Evolutionary conservation across 352 stramenopile genomes (phyloP), one percentile per base, ranked within the genome.

Genomic region (Globisporangium yorkense): DNA sequence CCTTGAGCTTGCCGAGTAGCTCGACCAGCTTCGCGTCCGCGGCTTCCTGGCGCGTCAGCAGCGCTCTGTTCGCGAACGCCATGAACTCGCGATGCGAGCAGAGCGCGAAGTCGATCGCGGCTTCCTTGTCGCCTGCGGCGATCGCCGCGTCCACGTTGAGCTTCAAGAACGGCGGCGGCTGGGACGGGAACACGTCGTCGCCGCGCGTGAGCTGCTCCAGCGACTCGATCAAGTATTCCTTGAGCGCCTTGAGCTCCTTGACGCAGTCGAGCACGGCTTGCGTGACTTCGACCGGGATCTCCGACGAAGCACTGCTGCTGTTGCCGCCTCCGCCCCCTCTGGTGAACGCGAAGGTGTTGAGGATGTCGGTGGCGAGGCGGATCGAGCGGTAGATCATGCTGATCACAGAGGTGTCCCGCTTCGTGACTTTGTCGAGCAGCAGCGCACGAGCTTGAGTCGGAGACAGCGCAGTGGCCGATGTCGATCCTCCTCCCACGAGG

Each of bases 241-340:
- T 88, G 43, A 90, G 62, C 20, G 63, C 63, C 56, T 88, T 88
- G 53, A 90, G 76, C 51, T 90, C 80, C 55, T 87, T 86, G 13
- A 88, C 78, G 39, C 77, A 87, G 41, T 64, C 64, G 20, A 88
- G 58, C 6, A 90, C 80, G 0, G 72, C 66, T 54, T 90, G 77
- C 6, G 74, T 86, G 29, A 85, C 59, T 16, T 85, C 76, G 15
- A 79, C 73, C 5, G 77, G 71, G 37, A 86, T 71, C 57, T 88
- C 76, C 2, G 49, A 46, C 29, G 57, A 53, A 15, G 40, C 46
- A 4, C 27, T 29, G 6, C 2, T 27, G 29, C 51, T 44, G 13
- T 7, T 3, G 10, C 15, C 35, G 13, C 31, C 50, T 2, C 15
- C 35, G 9, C 31, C 50, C 2, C 40, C 24, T 0, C 35, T 39